Percentiles rank a stretch among this genome's conserved stretches.
phyloP scores from a whole-genome alignment of 768 basidiomycete species.

The Hericium rajendrae region DNA sequence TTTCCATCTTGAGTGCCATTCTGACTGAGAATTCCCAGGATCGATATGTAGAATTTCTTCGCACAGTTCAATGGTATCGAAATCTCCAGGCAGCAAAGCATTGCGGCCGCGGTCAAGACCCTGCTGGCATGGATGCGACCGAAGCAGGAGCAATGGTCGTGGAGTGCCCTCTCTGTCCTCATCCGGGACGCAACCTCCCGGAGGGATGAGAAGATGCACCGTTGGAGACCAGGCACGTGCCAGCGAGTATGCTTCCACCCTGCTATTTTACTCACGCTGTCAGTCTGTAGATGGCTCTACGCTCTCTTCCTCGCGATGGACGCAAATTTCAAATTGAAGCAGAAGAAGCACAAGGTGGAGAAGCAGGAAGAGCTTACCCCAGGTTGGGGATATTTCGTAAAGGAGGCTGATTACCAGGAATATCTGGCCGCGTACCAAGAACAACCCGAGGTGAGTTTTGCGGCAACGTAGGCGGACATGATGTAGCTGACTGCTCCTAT shows the following conservation, averaged over 20 bases:
- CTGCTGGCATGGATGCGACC: background rate
- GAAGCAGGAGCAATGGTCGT: background rate
- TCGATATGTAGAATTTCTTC: slow-evolving; percentile 1
- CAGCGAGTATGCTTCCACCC: too few species aligned
- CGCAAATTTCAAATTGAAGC: slow-evolving; percentile 3
- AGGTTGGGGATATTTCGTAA: background rate
- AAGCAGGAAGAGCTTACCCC: background rate
- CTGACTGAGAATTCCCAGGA: background rate
- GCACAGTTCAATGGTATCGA: background rate
- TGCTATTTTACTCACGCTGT: too few species aligned
- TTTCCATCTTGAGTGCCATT: background rate
- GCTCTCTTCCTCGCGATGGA: background rate
- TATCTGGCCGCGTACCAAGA: background rate
- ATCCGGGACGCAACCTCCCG: slow-evolving; percentile 2
- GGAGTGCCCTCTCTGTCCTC: slow-evolving; percentile 6
- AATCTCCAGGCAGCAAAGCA: background rate
- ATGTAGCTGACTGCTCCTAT: too few species aligned
- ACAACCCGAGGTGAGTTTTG: background rate
- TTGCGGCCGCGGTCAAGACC: slow-evolving; percentile 3
- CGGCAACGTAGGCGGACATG: too few species aligned
- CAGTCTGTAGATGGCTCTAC: background rate
- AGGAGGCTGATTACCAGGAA: background rate
- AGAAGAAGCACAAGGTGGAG: background rate
- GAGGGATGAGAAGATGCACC: slow-evolving; percentile 1
- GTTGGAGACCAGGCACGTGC: too few species aligned